These are phyloP conservation scores for Schizosaccharomyces pombe DNA, from an alignment of 805 yeast species.

Conservation along the genomic window DNA sequence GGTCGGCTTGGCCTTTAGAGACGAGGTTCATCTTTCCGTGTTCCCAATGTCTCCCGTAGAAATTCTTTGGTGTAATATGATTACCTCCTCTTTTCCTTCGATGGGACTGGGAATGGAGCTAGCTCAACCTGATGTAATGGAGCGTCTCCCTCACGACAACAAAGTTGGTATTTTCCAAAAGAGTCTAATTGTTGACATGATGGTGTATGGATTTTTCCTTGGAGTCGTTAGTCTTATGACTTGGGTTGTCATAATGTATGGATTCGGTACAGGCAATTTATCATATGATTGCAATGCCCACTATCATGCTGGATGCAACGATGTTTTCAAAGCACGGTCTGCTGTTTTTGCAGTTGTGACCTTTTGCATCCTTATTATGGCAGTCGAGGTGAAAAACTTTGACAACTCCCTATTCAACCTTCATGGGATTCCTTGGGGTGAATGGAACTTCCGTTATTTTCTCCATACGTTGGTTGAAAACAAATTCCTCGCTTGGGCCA, in stretches of 20 bases:
- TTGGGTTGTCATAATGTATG: constrained; percentile 45
- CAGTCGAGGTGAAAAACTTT: constrained; percentile 66
- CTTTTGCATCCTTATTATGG: constrained; percentile 60
- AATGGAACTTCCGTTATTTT: constrained; percentile 5
- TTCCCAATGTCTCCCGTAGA: constrained; percentile 66
- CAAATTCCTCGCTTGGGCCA: constrained; percentile 62
- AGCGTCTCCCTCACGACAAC: constrained; percentile 36
- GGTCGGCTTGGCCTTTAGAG: constrained; percentile 53
- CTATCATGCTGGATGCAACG: constrained; percentile 25
- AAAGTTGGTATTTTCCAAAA: constrained; percentile 35
- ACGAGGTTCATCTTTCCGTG: constrained; percentile 39
- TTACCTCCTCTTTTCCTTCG: constrained; percentile 63
- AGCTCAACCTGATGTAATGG: constrained; percentile 41
- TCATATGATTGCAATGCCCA: constrained; percentile 40
- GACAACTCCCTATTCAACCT: constrained; percentile 57
- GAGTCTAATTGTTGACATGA: constrained; percentile 46
- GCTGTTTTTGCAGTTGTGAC: constrained; percentile 62
- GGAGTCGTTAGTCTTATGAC: constrained; percentile 40
- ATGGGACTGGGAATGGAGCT: constrained; percentile 56
- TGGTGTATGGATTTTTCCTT: constrained; percentile 50
- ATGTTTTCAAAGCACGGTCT: constrained; percentile 55
- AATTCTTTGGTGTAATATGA: constrained; percentile 56
- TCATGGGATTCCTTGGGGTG: constrained; percentile 14
- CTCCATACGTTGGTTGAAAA: constrained; percentile 46
- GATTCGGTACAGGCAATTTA: constrained; percentile 38